Base-by-base conservation (phyloP, 345 rosid species). In the Hibiscus tridactylites region DNA sequence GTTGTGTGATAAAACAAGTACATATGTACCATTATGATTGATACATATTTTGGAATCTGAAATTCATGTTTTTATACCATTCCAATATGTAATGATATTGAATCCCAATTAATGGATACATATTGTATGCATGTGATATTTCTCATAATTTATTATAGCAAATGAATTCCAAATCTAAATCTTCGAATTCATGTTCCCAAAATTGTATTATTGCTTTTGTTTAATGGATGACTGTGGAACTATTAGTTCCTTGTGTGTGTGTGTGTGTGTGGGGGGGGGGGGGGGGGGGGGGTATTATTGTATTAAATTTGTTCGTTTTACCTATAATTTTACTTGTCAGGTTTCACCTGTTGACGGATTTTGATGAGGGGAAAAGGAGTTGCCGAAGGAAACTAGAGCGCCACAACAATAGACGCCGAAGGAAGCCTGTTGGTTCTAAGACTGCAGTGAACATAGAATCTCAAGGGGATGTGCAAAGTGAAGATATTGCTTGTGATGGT, bases 341-440 rank as follows among this genome's bases (percentile, higher is more conserved):
- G 92, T 95, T 95, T 80, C 98, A 95, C 35, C 61, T 89, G 61
- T 80, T 95, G 68, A 59, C 84, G 8, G 94, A 95, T 84, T 95
- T 95, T 80, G 99, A 95, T 33, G 96, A 95, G 74, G 99, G 91
- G 33, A 92, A 92, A 75, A 82, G 98, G 70, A 92, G 99, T 77
- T 95, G 98, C 77, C 81, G 98, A 65, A 87, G 96, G 78, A 95
- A 95, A 83, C 80, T 95, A 72, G 98, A 92, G 88, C 91, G 88
- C 26, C 98, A 95, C 74, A 95, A 95, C 77, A 85, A 83, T 65
- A 87, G 92, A 65, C 75, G 98, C 64, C 81, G 96, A 76, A 89
- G 92, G 75, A 95, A 92, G 81, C 78, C 88, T 54, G 74, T 37
- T 35, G 87, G 81, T 73, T 77, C 93, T 42, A 82, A 75, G 61